Percentiles rank a stretch among this genome's conserved stretches.
phyloP scores from a whole-genome alignment of 1,284 basidiomycete species.

The Ceratobasidium sp. region DNA sequence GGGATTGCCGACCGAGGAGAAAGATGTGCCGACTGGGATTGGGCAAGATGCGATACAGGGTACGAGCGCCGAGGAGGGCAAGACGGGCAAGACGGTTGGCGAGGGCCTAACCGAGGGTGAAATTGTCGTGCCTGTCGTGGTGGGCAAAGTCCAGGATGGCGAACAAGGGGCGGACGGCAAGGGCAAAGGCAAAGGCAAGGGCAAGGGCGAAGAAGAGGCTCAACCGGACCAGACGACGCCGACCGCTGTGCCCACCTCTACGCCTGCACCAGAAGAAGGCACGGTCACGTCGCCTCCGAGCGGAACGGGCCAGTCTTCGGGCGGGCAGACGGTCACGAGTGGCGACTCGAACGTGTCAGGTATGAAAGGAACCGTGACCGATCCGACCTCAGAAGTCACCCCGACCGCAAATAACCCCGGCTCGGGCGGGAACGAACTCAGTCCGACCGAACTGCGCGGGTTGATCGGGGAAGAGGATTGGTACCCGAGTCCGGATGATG shows the following conservation, averaged over 20 bases:
- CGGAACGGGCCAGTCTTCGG: not conserved
- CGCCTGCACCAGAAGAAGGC: conserved; percentile 1
- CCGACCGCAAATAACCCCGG: not conserved
- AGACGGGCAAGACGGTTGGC: conserved; percentile 6
- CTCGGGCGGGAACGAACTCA: conserved; percentile 2
- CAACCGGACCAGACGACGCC: not conserved
- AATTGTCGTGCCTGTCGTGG: conserved; percentile 27
- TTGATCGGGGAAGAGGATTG: conserved; percentile 62
- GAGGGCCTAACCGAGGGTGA: conserved; percentile 21
- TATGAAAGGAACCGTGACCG: not conserved
- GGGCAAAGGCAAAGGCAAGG: not conserved
- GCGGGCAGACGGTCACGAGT: not conserved
- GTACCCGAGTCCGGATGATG: conserved; percentile 69
- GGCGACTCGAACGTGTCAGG: not conserved
- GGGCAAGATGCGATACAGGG: conserved; percentile 24
- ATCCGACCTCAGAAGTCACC: conserved; percentile 38
- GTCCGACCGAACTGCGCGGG: conserved; percentile 50
- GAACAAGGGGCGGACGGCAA: not conserved
- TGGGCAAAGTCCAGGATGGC: not conserved
- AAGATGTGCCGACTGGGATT: conserved; percentile 19
- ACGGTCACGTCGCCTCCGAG: not conserved
- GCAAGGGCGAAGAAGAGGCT: not conserved
- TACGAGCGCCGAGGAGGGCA: conserved; percentile 6
- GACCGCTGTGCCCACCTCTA: not conserved
- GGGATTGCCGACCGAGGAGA: not conserved